Conservation (phyloP, 306 rosid genomes). For the Calophaca sinica region DNA sequence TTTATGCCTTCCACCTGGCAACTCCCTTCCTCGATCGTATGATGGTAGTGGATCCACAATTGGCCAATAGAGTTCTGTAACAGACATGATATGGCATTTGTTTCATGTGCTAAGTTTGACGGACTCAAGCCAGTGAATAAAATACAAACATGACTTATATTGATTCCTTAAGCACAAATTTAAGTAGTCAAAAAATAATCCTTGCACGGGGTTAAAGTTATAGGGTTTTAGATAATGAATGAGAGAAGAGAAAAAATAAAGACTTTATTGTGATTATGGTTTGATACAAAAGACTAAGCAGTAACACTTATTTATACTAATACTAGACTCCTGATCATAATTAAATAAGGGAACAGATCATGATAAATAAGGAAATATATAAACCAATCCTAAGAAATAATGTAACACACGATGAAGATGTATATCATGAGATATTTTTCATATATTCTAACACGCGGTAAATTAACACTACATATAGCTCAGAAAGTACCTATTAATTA, state of each 20-base stretch:
- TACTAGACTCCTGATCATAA: not conserved
- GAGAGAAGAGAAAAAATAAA: not conserved
- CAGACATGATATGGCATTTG: conserved; percentile 42
- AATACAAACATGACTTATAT: conserved; percentile 22
- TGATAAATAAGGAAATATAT: not conserved
- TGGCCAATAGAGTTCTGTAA: conserved; percentile 77
- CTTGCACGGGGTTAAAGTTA: not conserved
- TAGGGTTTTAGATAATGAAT: not conserved
- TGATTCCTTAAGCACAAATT: conserved; percentile 5
- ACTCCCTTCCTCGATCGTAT: conserved; percentile 92
- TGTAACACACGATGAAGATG: not conserved
- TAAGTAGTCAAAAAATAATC: not conserved
- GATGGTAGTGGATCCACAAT: conserved; percentile 80
- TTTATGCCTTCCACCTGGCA: conserved; percentile 76
- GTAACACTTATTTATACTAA: not conserved
- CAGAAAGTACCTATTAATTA: not conserved
- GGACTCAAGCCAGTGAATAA: conserved; percentile 10
- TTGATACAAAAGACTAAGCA: not conserved
- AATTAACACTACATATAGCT: not conserved
- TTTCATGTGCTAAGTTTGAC: not conserved
- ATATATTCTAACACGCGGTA: too few relatives aligned
- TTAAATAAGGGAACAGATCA: not conserved
- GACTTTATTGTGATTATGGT: not conserved
- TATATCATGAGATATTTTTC: too few relatives aligned
- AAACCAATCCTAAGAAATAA: not conserved